Evolutionary conservation across 2,329 filamentous ascomycete genomes (phyloP).

Genomic region (Aspergillus hiratsukae): DNA sequence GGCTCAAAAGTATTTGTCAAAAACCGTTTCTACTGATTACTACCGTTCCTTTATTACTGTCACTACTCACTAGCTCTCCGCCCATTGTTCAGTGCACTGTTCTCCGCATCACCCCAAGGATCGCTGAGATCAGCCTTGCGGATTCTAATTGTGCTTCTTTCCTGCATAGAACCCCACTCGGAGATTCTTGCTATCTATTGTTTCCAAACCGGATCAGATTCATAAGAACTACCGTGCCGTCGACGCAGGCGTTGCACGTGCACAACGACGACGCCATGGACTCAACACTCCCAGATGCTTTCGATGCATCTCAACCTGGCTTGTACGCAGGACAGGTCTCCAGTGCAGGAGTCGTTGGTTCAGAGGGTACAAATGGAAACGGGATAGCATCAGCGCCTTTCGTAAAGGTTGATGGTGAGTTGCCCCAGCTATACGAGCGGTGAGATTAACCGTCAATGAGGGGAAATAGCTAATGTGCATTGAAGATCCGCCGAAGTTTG

Average conservation of each 20-base stretch:
- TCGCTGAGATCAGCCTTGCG: background rate
- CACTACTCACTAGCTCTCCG: background rate
- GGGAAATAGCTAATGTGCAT: slow-evolving; percentile 3
- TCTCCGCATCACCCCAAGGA: background rate
- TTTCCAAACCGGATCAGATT: background rate
- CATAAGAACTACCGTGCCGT: background rate
- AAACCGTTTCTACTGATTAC: background rate
- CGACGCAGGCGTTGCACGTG: background rate
- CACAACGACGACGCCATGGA: slow-evolving; percentile 20
- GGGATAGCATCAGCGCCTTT: slow-evolving; percentile 4
- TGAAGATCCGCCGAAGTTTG: slow-evolving; percentile 76
- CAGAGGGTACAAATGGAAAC: slow-evolving; percentile 6
- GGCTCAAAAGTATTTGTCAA: background rate
- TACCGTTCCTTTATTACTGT: background rate
- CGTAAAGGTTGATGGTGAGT: slow-evolving; percentile 30
- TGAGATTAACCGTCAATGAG: slow-evolving; percentile 1
- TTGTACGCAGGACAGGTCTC: slow-evolving; percentile 8
- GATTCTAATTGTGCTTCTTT: background rate
- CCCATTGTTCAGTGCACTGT: background rate
- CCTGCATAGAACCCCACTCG: background rate
- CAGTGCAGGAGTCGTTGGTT: slow-evolving; percentile 1
- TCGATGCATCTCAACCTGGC: slow-evolving; percentile 16
- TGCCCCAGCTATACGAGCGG: slow-evolving; percentile 2
- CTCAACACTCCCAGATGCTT: slow-evolving; percentile 22
- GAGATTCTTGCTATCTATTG: background rate